Evolutionary conservation across 2,329 filamentous ascomycete genomes (phyloP), one percentile per base, ranked within the genome.

Genomic region (Tricladium varicosporioides): DNA sequence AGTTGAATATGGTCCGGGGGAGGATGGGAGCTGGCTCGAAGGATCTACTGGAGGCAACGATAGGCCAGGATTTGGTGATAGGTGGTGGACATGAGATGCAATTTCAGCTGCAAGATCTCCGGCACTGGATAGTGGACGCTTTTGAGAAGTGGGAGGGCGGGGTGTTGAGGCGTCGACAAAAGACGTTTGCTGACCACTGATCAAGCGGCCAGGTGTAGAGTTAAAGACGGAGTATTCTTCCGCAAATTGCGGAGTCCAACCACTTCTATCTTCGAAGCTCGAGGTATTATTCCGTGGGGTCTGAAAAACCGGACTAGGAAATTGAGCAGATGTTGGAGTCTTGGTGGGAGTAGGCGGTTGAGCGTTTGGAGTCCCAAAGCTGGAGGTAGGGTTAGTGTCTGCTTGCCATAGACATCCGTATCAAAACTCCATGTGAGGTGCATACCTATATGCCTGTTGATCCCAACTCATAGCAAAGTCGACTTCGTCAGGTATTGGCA

Each of bases 191-290:
- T 68, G 66, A 15, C 57, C 58, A 51, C 60, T 64, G n/a, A 63
- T 75, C 54, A 85, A 74, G 67, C 84, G 82, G 48, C 81, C 83
- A 14, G 83, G 83, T 8, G 83, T 85, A n/a, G 78, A 74, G 72
- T 84, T 83, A 75, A 86, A 86, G 66, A 86, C 82, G 60, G 83
- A 84, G 66, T 84, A 86, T 62, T 86, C 83, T 68, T 86, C 82
- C 62, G 83, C 82, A 73, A 85, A 86, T 57, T 77, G 78, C 69
- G 83, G 83, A 46, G 83, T 86, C 78, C 80, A 83, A 63, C 77
- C 76, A 63, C 75, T 74, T 52, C 77, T 70, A 60, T 81, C 77
- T 71, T 80, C 68, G 63, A 79, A 77, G 56, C 73, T 75, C 58
- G 73, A 73, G 61, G 75, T 75, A 63, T 71, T 75, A 55, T 73